Conservation (phyloP, 2,329 filamentous ascomycete species). For the Magnaporthales sp. region DNA sequence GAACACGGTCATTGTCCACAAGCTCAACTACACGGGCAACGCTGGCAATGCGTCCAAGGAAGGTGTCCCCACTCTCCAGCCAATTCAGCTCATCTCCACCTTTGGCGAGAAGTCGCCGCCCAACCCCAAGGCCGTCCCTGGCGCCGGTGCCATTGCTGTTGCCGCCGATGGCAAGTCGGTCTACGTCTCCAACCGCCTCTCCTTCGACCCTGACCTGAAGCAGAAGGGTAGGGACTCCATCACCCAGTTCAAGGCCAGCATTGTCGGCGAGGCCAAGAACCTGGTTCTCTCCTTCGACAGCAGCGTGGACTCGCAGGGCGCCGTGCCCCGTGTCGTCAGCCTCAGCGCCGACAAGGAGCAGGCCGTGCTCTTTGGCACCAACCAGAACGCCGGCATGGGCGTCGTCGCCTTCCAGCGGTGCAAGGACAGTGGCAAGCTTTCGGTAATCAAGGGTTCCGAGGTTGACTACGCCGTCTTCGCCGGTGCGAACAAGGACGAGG, state of each 20-base stretch:
- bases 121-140: constrained; percentile 26
- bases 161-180: constrained; percentile 31
- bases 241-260: constrained; percentile 30
- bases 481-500: background rate
- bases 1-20: constrained; percentile 34
- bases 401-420: constrained; percentile 29
- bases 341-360: constrained; percentile 21
- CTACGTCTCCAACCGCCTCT: constrained; percentile 42
- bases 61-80: constrained; percentile 25
- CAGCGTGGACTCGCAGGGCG: constrained; percentile 24
- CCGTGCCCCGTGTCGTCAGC: constrained; percentile 38
- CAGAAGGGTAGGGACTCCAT: constrained; percentile 37
- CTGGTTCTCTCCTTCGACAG: constrained; percentile 22
- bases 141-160: constrained; percentile 35
- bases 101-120: constrained; percentile 27
- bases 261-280: constrained; percentile 9
- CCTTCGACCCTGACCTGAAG: constrained; percentile 13
- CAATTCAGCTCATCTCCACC: constrained; percentile 28
- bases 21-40: constrained; percentile 26
- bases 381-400: constrained; percentile 31
- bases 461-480: constrained; percentile 3
- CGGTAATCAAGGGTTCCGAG: background rate
- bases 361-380: constrained; percentile 33
- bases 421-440: constrained; percentile 11
- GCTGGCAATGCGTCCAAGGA: constrained; percentile 2